These are phyloP conservation scores for Anthoceros angustus DNA, from an alignment of 225 moss, liverwort and hornwort species.

Conservation along the genomic window DNA sequence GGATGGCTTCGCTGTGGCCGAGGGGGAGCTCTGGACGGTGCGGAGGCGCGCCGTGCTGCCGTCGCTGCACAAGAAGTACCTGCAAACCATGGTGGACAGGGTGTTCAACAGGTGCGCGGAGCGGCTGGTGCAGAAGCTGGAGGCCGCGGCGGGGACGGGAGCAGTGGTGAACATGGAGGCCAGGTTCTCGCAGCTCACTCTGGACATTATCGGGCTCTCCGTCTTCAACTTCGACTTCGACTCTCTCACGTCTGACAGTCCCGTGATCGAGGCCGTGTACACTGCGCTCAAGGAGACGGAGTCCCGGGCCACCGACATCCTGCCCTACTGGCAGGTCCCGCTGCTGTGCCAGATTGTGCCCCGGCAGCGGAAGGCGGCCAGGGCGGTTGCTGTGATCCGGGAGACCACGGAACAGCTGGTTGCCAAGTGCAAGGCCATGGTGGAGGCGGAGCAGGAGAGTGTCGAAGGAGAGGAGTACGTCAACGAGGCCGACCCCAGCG, in stretches of 20 bases:
- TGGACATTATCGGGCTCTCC: slow-evolving; percentile 90
- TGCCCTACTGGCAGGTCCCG: slow-evolving; percentile 97
- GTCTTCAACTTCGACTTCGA: slow-evolving; percentile 92
- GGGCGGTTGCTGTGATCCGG: slow-evolving; percentile 66
- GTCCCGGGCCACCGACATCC: slow-evolving; percentile 83
- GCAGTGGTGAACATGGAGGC: slow-evolving; percentile 77
- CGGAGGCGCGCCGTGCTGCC: slow-evolving; percentile 82
- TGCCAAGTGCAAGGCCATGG: slow-evolving; percentile 66
- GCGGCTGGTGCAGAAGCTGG: slow-evolving; percentile 46
- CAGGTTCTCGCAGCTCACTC: slow-evolving; percentile 77
- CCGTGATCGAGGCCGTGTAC: slow-evolving; percentile 95
- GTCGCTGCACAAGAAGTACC: slow-evolving; percentile 68
- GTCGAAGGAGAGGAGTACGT: slow-evolving; percentile 90
- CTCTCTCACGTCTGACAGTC: slow-evolving; percentile 70
- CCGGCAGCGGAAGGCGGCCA: slow-evolving; percentile 80
- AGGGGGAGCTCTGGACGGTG: slow-evolving; percentile 72
- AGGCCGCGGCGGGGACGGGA: slow-evolving; percentile 35
- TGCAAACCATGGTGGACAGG: slow-evolving; percentile 81
- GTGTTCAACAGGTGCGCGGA: slow-evolving; percentile 92
- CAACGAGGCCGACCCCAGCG: slow-evolving; percentile 92
- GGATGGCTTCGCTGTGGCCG: slow-evolving; percentile 83
- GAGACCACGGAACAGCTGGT: slow-evolving; percentile 69
- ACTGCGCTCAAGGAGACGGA: slow-evolving; percentile 94
- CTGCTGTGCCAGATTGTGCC: slow-evolving; percentile 84
- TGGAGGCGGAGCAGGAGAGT: slow-evolving; percentile 89